phyloP scores from a whole-genome alignment of 108 stramenopile species.

The Discostella pseudostelligera region DNA sequence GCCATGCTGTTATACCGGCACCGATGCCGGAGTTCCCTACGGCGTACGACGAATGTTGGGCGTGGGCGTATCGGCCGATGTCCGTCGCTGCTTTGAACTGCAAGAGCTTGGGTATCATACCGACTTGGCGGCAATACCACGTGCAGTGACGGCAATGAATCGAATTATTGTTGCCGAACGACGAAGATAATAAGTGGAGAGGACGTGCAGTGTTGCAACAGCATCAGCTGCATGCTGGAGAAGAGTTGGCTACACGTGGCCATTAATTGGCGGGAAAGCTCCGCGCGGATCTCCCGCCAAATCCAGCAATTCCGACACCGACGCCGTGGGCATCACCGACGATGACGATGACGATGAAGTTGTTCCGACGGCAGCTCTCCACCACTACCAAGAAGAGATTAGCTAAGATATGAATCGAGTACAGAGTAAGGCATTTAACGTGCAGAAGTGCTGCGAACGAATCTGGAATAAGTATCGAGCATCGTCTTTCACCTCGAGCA shows the following conservation, averaged over 20 bases:
- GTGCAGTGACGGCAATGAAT: constrained; percentile 55
- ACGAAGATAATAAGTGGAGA: constrained; percentile 12
- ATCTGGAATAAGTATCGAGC: constrained; percentile 7
- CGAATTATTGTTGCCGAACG: constrained; percentile 57
- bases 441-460: not conserved
- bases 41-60: constrained; percentile 49
- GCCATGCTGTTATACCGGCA: constrained; percentile 66
- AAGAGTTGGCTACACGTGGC: too few relatives aligned
- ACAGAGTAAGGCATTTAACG: not conserved
- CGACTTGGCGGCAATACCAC: constrained; percentile 52
- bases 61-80: constrained; percentile 46
- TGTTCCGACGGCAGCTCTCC: too few relatives aligned
- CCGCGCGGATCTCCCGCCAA: too few relatives aligned
- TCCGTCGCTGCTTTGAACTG: constrained; percentile 34
- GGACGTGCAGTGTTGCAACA: too few relatives aligned
- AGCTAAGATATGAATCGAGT: constrained; percentile 9
- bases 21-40: constrained; percentile 48
- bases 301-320: too few relatives aligned
- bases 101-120: constrained; percentile 48
- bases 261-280: too few relatives aligned
- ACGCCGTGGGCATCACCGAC: too few relatives aligned
- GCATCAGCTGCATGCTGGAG: too few relatives aligned
- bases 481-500: not conserved
- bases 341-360: too few relatives aligned
- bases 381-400: too few relatives aligned